Conservation (phyloP, 1,284 basidiomycete genomes). For the Ustilago esculenta region DNA sequence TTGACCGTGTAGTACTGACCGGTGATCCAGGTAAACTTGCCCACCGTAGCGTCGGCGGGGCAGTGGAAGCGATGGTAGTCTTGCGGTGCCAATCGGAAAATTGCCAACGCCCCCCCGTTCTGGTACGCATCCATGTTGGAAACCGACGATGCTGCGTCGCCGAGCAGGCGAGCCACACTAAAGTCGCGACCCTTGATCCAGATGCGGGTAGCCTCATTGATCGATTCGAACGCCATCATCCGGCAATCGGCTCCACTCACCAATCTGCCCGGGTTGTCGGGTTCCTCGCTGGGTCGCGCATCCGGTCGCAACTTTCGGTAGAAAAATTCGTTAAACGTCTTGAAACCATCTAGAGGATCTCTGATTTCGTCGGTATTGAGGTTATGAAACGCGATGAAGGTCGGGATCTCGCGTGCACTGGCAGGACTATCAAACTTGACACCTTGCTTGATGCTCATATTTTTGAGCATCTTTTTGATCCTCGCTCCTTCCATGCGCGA, state of each 20-base stretch:
- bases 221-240: conserved; percentile 88
- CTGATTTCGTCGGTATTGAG: conserved; percentile 83
- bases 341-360: conserved; percentile 84
- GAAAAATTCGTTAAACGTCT: conserved; percentile 89
- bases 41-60: conserved; percentile 80
- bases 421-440: conserved; percentile 87
- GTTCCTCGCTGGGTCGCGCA: conserved; percentile 80
- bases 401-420: conserved; percentile 82
- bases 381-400: conserved; percentile 90
- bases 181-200: conserved; percentile 99
- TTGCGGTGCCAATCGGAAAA: conserved; percentile 80
- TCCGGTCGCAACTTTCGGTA: conserved; percentile 87
- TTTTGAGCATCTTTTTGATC: conserved; percentile 83
- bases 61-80: conserved; percentile 97
- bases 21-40: conserved; percentile 70
- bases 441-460: conserved; percentile 92
- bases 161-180: conserved; percentile 80
- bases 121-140: conserved; percentile 73
- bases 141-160: conserved; percentile 68
- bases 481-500: conserved; percentile 88
- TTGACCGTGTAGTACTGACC: conserved; percentile 70
- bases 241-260: conserved; percentile 93
- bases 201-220: conserved; percentile 82
- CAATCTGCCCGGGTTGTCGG: conserved; percentile 78
- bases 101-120: conserved; percentile 78